Conservation (phyloP, 345 rosid genomes). For the Xanthoceras sorbifolium region DNA sequence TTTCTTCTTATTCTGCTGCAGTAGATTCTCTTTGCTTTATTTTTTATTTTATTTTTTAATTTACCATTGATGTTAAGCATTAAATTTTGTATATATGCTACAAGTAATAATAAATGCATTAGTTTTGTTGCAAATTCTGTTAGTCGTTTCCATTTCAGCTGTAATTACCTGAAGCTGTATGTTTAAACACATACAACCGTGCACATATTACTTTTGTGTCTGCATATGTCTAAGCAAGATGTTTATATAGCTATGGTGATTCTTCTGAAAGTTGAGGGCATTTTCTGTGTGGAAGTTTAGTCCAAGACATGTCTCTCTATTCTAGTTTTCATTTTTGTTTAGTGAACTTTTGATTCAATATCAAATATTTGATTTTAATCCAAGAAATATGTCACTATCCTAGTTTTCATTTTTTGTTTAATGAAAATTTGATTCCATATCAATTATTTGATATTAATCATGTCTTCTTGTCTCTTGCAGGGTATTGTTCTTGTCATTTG, state of each 20-base stretch:
- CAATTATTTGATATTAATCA: conserved; percentile 15
- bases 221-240: not conserved
- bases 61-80: not conserved
- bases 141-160: not conserved
- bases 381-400: too few relatives aligned
- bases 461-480: conserved; percentile 40
- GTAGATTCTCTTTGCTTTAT: not conserved
- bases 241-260: not conserved
- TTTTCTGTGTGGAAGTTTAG: not conserved
- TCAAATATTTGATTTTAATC: conserved; percentile 17
- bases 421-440: not conserved
- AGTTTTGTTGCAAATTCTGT: not conserved
- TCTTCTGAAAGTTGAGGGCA: not conserved
- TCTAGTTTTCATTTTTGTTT: not conserved
- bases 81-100: not conserved
- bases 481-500: conserved; percentile 73
- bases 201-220: not conserved
- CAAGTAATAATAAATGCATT: not conserved
- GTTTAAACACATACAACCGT: not conserved
- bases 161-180: not conserved
- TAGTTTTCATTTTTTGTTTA: not conserved
- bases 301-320: not conserved
- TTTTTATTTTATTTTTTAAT: not conserved
- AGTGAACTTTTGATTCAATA: not conserved
- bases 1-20: not conserved